Evolutionary conservation across 306 rosid species (phyloP), one percentile per base, ranked within the genome.

Genomic region (Abrus precatorius): DNA sequence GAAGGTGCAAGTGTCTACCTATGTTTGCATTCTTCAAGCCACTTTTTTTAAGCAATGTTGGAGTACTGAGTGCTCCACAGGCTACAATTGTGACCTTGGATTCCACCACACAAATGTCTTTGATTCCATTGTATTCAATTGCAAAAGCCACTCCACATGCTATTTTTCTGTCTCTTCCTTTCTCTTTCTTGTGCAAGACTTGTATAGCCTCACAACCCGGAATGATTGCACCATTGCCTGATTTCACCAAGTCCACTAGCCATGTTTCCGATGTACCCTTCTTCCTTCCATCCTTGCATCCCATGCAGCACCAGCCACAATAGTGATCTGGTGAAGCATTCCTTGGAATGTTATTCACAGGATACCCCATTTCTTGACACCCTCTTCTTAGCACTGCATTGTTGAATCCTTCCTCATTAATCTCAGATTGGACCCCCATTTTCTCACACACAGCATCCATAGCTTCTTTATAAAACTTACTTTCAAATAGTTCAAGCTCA

Each of bases 291-390:
- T 91, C 89, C 75, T 83, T 91, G 80, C 95, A 93, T 52, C 98
- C 97, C 54, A 93, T 64, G 74, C 87, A 85, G 56, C 98, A 93
- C 98, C 98, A 93, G 1, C 98, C 97, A 32, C 97, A 93, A 36
- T 91, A 87, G 65, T 90, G 98, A 85, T 90, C 88, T 0, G 86
- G 65, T 34, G 85, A 69, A 1, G 98, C 85, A 56, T 93, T 93
- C 69, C 98, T 80, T 0, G 98, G 93, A 75, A 93, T 89, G 43
- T 74, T 87, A 0, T 60, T 57, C 7, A 89, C 89, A 2, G 93
- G 88, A 60, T 89, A 87, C 0, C 95, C 95, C 91, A 91, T 80
- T 84, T 91, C 92, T 53, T 75, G 69, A 69, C 98, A 93, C 72
- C 98, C 97, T 86, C 47, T 89, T 83, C 98, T 90, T 5, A 93